phyloP scores from a whole-genome alignment of 345 rosid species.

The Populus ilicifolia region DNA sequence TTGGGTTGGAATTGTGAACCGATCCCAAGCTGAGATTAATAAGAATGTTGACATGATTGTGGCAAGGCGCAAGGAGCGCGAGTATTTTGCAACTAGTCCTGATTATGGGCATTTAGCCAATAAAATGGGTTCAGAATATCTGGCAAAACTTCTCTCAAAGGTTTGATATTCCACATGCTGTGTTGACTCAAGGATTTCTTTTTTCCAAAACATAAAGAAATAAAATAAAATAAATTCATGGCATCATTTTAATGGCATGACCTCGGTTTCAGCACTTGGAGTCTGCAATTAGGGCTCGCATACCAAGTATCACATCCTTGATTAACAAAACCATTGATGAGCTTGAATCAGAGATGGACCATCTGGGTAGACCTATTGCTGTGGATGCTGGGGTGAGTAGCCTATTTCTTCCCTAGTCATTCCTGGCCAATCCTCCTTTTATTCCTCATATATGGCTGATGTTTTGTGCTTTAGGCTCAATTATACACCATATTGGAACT shows the following conservation, averaged over 20 bases:
- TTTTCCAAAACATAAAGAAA: not conserved
- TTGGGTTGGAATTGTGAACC: constrained; percentile 98
- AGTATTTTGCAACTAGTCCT: constrained; percentile 84
- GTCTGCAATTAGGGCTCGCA: constrained; percentile 74
- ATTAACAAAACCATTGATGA: constrained; percentile 88
- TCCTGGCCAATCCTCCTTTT: not conserved
- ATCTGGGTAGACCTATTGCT: constrained; percentile 80
- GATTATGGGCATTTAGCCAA: constrained; percentile 87
- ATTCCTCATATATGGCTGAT: not conserved
- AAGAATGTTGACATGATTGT: constrained; percentile 83
- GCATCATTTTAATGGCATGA: constrained; percentile 14
- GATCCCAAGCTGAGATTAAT: constrained; percentile 97
- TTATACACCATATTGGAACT: constrained; percentile 38
- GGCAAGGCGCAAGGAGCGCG: constrained; percentile 82
- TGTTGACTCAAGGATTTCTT: not conserved
- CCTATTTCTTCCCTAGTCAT: not conserved
- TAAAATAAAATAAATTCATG: no score
- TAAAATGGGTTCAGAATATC: constrained; percentile 97
- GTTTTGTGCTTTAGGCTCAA: constrained; percentile 25
- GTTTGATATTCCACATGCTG: constrained; percentile 29
- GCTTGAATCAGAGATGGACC: constrained; percentile 84
- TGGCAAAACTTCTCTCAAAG: constrained; percentile 92
- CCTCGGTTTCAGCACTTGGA: constrained; percentile 71
- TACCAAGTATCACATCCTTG: constrained; percentile 78
- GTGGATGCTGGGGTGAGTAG: constrained; percentile 88